Evolutionary conservation across 371 early-diverging fungal species (phyloP).

Genomic region (Nosema granulosis): DNA sequence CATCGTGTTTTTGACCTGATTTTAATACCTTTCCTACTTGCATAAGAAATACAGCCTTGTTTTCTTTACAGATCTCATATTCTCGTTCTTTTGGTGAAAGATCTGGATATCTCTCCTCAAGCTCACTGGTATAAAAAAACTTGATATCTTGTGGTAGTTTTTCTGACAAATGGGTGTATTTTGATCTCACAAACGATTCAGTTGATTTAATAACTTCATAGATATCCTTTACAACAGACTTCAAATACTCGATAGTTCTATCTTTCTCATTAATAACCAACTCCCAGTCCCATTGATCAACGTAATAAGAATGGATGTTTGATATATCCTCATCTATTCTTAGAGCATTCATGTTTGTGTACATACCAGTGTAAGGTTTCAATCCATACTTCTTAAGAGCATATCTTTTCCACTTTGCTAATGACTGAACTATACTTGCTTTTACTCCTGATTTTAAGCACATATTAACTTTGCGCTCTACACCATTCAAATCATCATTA

Average conservation of each 20-base stretch:
- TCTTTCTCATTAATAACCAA: constrained; percentile 31
- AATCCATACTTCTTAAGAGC: constrained; percentile 26
- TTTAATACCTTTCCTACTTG: constrained; percentile 39
- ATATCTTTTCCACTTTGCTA: constrained; percentile 58
- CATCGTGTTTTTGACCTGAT: constrained; percentile 49
- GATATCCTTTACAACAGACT: constrained; percentile 19
- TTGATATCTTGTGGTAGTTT: constrained; percentile 28
- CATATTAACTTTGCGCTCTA: constrained; percentile 45
- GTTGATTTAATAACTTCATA: constrained; percentile 15
- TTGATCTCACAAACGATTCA: background rate
- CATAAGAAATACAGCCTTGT: constrained; percentile 52
- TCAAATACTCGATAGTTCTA: constrained; percentile 28
- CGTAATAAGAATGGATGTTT: constrained; percentile 50
- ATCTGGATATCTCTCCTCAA: constrained; percentile 45
- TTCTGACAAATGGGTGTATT: constrained; percentile 8
- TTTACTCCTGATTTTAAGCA: constrained; percentile 12
- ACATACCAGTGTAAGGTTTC: constrained; percentile 19
- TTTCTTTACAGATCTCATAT: constrained; percentile 30
- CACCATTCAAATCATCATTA: constrained; percentile 52
- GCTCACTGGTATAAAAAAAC: constrained; percentile 43
- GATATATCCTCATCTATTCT: constrained; percentile 48
- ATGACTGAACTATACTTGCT: constrained; percentile 45
- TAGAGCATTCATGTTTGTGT: constrained; percentile 51
- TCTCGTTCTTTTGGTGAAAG: constrained; percentile 53
- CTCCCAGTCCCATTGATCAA: constrained; percentile 64